Percentiles rank a stretch among this genome's conserved stretches.
Evolutionary conservation across 1,284 basidiomycete species (phyloP).

Genomic region (Puccinia horiana): DNA sequence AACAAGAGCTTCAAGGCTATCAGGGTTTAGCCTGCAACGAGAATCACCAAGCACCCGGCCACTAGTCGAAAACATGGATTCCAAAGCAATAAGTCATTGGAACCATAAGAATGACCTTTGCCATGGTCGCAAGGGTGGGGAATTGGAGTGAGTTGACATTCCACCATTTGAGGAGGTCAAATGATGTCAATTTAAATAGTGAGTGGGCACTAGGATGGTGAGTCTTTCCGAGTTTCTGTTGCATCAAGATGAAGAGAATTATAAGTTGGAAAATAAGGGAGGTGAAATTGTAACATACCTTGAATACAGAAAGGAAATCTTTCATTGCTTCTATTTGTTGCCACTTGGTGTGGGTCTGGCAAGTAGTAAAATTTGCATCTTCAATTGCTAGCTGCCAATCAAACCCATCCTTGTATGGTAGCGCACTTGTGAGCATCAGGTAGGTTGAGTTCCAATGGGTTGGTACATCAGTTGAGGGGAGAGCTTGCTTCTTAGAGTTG

Average conservation of each 20-base stretch:
- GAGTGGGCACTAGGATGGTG: not conserved
- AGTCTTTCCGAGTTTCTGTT: slow-evolving; percentile 9
- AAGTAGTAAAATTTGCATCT: too few relatives aligned
- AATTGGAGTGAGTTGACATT: not conserved
- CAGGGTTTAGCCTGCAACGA: not conserved
- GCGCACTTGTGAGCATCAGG: too few relatives aligned
- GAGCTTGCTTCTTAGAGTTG: too few relatives aligned
- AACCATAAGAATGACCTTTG: not conserved
- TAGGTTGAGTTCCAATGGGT: too few relatives aligned
- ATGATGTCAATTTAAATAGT: not conserved
- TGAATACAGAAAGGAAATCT: too few relatives aligned
- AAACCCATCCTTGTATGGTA: too few relatives aligned
- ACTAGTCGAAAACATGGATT: not conserved
- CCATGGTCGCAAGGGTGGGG: not conserved
- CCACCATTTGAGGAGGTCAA: slow-evolving; percentile 8
- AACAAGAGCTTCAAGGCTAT: not conserved
- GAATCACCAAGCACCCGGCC: not conserved
- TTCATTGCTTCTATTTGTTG: too few relatives aligned
- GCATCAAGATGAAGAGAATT: not conserved
- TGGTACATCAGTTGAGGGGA: too few relatives aligned
- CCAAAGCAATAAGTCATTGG: not conserved
- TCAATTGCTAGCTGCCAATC: too few relatives aligned
- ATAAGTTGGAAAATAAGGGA: too few relatives aligned
- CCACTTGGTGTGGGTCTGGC: too few relatives aligned
- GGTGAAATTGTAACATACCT: too few relatives aligned